Percentiles rank a stretch among this genome's conserved stretches.
These are phyloP conservation scores for Leccinum broughii DNA, from an alignment of 768 basidiomycete genomes.

Conservation along the genomic window DNA sequence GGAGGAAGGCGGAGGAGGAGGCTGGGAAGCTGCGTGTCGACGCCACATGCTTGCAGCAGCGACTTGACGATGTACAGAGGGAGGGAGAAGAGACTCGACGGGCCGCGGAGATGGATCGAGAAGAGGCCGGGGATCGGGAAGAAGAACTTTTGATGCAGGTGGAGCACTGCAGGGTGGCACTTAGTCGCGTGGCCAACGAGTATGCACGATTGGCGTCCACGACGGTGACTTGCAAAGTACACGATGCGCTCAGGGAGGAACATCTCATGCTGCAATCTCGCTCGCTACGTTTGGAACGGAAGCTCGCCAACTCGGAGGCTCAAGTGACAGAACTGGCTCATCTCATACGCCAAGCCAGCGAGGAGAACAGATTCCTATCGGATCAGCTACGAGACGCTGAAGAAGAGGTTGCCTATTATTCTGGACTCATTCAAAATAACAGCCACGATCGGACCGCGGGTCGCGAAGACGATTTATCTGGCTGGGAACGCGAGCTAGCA, in stretches of 20 bases:
- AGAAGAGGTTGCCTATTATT: constrained; percentile 20
- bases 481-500: constrained; percentile 23
- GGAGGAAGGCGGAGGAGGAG: constrained; percentile 44
- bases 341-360: constrained; percentile 57
- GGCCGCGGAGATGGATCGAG: constrained; percentile 33
- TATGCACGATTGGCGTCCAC: constrained; percentile 51
- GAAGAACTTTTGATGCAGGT: constrained; percentile 50
- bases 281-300: constrained; percentile 59
- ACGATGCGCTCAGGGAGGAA: constrained; percentile 43
- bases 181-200: constrained; percentile 52
- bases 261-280: constrained; percentile 42
- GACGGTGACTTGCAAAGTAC: constrained; percentile 39
- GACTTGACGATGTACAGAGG: constrained; percentile 37
- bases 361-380: constrained; percentile 48
- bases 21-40: constrained; percentile 34
- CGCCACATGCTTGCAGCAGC: constrained; percentile 37
- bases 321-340: constrained; percentile 66
- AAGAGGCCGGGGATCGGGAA: constrained; percentile 40
- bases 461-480: constrained; percentile 2
- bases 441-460: neutral
- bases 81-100: constrained; percentile 38
- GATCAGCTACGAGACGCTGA: constrained; percentile 20
- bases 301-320: constrained; percentile 64
- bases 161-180: constrained; percentile 46
- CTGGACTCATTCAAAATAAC: constrained; percentile 12